Evolutionary conservation across 2,329 filamentous ascomycete genomes (phyloP).

Genomic region (Epichloe hybrida): DNA sequence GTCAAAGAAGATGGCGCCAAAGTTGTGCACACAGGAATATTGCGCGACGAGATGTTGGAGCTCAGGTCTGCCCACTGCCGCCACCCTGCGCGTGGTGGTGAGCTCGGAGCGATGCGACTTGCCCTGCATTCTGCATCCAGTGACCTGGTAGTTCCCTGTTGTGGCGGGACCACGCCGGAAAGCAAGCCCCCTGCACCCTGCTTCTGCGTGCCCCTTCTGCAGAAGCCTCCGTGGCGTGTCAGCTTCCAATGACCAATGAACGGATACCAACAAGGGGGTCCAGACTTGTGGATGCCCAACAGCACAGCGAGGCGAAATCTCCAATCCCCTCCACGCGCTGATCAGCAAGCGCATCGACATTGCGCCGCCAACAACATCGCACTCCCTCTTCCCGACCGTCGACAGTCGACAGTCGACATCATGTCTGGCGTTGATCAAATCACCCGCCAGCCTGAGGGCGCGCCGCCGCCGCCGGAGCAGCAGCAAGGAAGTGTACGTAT

Average conservation of each 20-base stretch:
- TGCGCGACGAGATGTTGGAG: too few relatives aligned
- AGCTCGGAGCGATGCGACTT: too few relatives aligned
- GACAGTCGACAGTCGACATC: neutral
- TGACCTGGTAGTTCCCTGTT: neutral
- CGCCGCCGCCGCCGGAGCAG: slow-evolving; percentile 7
- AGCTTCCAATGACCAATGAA: too few relatives aligned
- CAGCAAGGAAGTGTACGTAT: slow-evolving; percentile 12
- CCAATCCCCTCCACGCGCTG: neutral
- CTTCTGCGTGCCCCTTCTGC: too few relatives aligned
- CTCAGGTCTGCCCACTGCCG: too few relatives aligned
- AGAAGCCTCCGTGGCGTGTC: too few relatives aligned
- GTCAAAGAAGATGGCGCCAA: too few relatives aligned
- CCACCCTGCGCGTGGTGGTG: too few relatives aligned
- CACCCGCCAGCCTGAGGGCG: slow-evolving; percentile 10
- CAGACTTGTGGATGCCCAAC: neutral
- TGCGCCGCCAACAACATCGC: neutral
- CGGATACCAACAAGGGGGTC: too few relatives aligned
- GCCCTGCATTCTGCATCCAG: too few relatives aligned
- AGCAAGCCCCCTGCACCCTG: too few relatives aligned
- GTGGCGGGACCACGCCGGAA: neutral
- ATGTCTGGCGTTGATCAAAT: slow-evolving; percentile 1
- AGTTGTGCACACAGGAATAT: too few relatives aligned
- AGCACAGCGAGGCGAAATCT: neutral
- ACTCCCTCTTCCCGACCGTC: neutral
- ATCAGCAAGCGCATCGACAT: neutral